Percentiles rank a stretch among this genome's conserved stretches.
Evolutionary conservation across 192 early-diverging fungal species (phyloP).

Genomic region (Backusella westeae): DNA sequence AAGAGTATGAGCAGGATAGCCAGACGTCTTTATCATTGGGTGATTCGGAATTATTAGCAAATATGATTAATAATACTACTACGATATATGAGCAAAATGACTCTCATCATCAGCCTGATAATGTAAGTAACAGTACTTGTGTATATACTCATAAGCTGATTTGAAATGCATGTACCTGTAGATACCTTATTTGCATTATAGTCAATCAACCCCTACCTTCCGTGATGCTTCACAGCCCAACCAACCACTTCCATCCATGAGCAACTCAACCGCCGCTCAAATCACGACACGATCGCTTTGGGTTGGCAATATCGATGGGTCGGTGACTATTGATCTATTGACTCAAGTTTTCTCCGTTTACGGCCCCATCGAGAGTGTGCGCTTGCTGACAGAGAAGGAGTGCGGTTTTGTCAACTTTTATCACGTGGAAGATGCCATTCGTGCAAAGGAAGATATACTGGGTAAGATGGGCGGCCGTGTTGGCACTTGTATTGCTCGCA

Average conservation of each 20-base stretch:
- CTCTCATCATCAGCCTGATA: neutral
- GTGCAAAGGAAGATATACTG: slow-evolving; percentile 83
- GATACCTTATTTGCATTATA: slow-evolving; percentile 18
- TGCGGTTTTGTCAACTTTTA: slow-evolving; percentile 94
- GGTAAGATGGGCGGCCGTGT: slow-evolving; percentile 68
- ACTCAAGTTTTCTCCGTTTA: slow-evolving; percentile 80
- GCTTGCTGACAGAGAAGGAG: slow-evolving; percentile 90
- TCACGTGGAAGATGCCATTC: slow-evolving; percentile 82
- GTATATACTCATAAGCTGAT: neutral
- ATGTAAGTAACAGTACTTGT: neutral
- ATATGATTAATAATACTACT: slow-evolving; percentile 3
- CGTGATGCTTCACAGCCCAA: neutral
- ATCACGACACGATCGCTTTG: slow-evolving; percentile 87
- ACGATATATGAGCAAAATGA: neutral
- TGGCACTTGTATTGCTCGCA: slow-evolving; percentile 73
- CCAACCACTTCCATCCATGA: slow-evolving; percentile 1
- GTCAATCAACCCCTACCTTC: slow-evolving; percentile 27
- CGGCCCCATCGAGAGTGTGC: slow-evolving; percentile 87
- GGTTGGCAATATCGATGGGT: slow-evolving; percentile 89
- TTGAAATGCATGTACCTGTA: neutral
- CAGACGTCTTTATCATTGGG: slow-evolving; percentile 9
- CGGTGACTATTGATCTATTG: slow-evolving; percentile 77
- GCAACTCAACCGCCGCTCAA: slow-evolving; percentile 26
- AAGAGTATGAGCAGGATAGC: neutral
- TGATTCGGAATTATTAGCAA: slow-evolving; percentile 18